Evolutionary conservation across 176 grass and related monocot species (phyloP), one percentile per base, ranked within the genome.

Genomic region (Oryza nivara): DNA sequence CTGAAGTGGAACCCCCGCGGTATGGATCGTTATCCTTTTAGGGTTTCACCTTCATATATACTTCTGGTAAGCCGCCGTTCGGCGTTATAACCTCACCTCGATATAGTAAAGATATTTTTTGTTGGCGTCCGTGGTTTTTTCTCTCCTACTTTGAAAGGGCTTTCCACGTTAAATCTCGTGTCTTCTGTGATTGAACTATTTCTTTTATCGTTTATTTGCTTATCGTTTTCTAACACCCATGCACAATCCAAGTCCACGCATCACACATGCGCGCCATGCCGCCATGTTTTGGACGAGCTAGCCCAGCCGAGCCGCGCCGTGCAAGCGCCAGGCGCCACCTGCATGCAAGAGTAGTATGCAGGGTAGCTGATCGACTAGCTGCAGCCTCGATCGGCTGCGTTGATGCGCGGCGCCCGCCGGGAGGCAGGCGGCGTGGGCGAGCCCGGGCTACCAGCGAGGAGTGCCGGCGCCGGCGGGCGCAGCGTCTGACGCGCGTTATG

Each of bases 181-280:
- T 28, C 28, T 28, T 28, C 1, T 28, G 28, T 28, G 28, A 28
- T 28, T 28, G 1, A 28, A 1, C 1, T 28, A 2, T 28, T 28
- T 28, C 1, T 28, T 28, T 2, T 1, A 28, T 28, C 28, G 28
- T 28, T 28, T 28, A 28, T 28, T 28, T 28, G 28, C 28, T 28
- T 28, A 28, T 28, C 1, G 28, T 28, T 28, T 28, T 28, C 28
- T 28, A 28, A 28, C 28, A 30, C 58, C 10, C 4, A 54, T 36
- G 35, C 35, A 36, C 6, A 61, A 25, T 23, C 17, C 65, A 70
- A 68, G 79, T 56, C 66, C 66, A 81, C 79, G 69, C 79, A 71
- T 23, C 20, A 71, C 67, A 71, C 34, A 81, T 71, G 67, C 48
- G 17, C 20, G 20, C 19, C 67, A 81, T 81, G 48, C 34, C 48